Base-by-base conservation (phyloP, 805 yeast genomes). In the Diddensiella transvaalensis region DNA sequence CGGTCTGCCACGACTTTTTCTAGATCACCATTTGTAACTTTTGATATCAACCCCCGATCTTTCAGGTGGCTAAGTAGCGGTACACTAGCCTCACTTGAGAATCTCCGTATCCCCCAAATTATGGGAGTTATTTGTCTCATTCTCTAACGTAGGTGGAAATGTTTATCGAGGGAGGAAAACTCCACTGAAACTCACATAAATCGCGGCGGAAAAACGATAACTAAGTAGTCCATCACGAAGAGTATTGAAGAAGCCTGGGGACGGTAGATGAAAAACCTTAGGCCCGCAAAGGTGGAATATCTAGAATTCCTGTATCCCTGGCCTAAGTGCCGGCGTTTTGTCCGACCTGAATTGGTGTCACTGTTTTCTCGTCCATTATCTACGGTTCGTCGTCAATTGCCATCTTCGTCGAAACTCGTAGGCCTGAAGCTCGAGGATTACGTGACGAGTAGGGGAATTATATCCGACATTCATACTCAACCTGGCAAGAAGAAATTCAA, bases 1-100 rank as follows among this genome's bases (percentile, higher is more conserved):
- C 65, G 46, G 18, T 38, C 17, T n/a, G 40, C 26, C 3, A 50
- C 42, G n/a, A 44, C 41, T 4, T 30, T 11, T 21, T 50, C 49
- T 11, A 52, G 42, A 2, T 40, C 39, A 3, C 53, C 56, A 22
- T 59, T 55, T 6, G 70, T 55, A 18, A 62, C 49, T 22, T 61
- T 69, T 22, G 76, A 71, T 1, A 79, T 55, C 2, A 79, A 64
- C 0, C 79, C 80, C 48, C 84, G 68, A 22, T 65, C 63, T n/a
- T 63, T 54, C 8, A 79, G 59, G 49, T 74, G 73, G 1, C 51
- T 45, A 3, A 79, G 32, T 4, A 78, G 49, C 1, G 79, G 74
- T 8, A 44, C 36, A 30, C 66, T 45, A 17, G 42, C 36, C 22
- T 46, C 53, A 35, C 17, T 35, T 8, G 38, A 35, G 15, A 8